Base-by-base conservation (phyloP, 148 eudicot genomes). In the Linanthus parryae region DNA sequence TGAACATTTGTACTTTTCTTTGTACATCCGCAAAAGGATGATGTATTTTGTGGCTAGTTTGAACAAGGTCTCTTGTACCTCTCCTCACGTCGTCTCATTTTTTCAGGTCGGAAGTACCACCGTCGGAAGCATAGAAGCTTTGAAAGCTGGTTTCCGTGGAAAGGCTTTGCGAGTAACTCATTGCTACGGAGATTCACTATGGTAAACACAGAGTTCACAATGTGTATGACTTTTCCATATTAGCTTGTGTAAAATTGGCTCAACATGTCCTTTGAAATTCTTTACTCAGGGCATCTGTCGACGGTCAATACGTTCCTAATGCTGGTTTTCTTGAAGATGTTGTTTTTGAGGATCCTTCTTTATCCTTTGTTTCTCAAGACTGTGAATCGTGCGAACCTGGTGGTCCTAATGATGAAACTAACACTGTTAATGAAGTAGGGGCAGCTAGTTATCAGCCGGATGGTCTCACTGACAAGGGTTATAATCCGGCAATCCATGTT, bases 341-440 rank as follows among this genome's bases (percentile, higher is more conserved):
- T 5, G 55, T 51, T 38, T 29, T 31, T 19, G 39, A 51, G 4
- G 55, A 51, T 31, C 55, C 55, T 28, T 14, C 96, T 37, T 31
- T 62, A n/a, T 52, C 53, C 37, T 31, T 63, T 40, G 17, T 68
- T 61, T 53, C 65, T 54, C 57, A 62, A 55, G 54, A 67, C 61
- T 66, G 80, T 58, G 65, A 69, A 42, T 63, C 72, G 44, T 11
- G 57, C 49, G 85, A 80, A 68, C 72, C 23, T 26, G 79, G 67
- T 61, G 54, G 69, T 59, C 56, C 68, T 21, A 52, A 44, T 53
- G 80, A 67, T 48, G 72, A 70, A 31, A 62, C 23, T 22, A 67
- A 52, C 23, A 58, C 54, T 44, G 52, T 62, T 57, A 74, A 66
- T 58, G 74, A 51, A 59, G 67, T 18, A 8, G 71, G 57, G 56